These are phyloP conservation scores for Moesziomyces globuligerus DNA, from an alignment of 1,284 basidiomycete genomes.

Conservation along the genomic window DNA sequence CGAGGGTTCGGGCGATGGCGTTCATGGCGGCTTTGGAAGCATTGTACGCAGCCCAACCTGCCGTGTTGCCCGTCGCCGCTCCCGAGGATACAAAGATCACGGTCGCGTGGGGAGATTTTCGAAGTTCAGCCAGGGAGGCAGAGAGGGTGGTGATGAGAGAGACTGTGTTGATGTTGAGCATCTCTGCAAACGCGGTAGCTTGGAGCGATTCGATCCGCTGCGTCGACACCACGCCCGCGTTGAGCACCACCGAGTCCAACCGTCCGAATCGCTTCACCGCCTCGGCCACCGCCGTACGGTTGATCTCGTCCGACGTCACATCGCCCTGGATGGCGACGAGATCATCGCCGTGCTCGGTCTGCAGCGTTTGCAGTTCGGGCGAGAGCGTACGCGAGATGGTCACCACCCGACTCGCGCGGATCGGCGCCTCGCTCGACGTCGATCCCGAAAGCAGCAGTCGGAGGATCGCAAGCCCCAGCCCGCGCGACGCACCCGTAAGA, in stretches of 20 bases:
- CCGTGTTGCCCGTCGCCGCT: constrained; percentile 75
- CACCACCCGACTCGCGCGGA: constrained; percentile 73
- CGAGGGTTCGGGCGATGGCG: constrained; percentile 80
- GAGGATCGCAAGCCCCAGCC: constrained; percentile 82
- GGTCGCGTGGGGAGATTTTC: constrained; percentile 71
- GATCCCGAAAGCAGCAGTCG: constrained; percentile 72
- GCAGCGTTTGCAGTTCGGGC: constrained; percentile 74
- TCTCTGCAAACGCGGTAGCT: constrained; percentile 71
- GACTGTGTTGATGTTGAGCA: constrained; percentile 85
- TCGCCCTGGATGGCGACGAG: constrained; percentile 74
- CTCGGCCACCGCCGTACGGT: constrained; percentile 73
- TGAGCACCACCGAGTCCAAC: constrained; percentile 81
- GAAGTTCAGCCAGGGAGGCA: constrained; percentile 75
- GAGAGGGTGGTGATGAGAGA: constrained; percentile 78
- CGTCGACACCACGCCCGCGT: constrained; percentile 75
- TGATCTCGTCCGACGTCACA: constrained; percentile 72
- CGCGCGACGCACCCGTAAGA: constrained; percentile 69
- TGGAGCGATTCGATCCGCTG: constrained; percentile 67
- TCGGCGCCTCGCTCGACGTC: constrained; percentile 1
- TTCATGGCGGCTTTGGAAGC: constrained; percentile 79
- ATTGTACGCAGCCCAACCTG: constrained; percentile 82
- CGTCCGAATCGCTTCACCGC: constrained; percentile 74
- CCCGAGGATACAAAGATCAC: constrained; percentile 85
- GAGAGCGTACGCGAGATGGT: constrained; percentile 78
- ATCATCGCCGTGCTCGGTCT: constrained; percentile 58